phyloP scores from a whole-genome alignment of 257 asterid genomes.

The Capsicum pubescens region DNA sequence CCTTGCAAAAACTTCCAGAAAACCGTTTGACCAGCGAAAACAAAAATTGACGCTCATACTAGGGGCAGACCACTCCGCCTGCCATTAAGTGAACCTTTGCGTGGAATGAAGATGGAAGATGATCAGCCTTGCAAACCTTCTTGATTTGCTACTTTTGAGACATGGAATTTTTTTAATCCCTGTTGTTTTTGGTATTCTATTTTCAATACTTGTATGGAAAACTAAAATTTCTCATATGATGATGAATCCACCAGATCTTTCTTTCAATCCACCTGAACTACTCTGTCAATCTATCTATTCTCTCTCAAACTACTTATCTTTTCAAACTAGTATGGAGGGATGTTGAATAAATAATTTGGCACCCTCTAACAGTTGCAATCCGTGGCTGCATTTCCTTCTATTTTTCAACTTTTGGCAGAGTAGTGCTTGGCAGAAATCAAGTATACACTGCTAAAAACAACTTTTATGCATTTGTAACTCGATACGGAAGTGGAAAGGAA shows the following conservation, averaged over 20 bases:
- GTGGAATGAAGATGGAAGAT: not conserved
- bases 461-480: not conserved
- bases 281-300: not conserved
- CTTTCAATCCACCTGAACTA: not conserved
- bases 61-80: conserved; percentile 22
- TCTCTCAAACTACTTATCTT: not conserved
- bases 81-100: not conserved
- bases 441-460: not conserved
- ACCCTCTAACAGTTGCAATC: not conserved
- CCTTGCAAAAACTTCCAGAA: conserved; percentile 53
- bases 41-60: conserved; percentile 19
- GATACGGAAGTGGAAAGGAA: not conserved
- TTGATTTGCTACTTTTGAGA: conserved; percentile 19
- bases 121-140: conserved; percentile 16
- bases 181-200: not conserved
- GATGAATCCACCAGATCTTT: not conserved
- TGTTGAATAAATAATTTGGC: not conserved
- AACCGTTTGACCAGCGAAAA: conserved; percentile 39
- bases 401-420: not conserved
- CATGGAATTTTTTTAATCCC: not conserved
- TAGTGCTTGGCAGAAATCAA: not conserved
- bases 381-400: not conserved
- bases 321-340: not conserved
- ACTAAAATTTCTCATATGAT: not conserved
- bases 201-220: conserved; percentile 1